A percentile compares a stretch with the other conserved stretches of the same genome.
phyloP scores from a whole-genome alignment of 805 yeast species.

The Cyberlindnera galapagoensis region DNA sequence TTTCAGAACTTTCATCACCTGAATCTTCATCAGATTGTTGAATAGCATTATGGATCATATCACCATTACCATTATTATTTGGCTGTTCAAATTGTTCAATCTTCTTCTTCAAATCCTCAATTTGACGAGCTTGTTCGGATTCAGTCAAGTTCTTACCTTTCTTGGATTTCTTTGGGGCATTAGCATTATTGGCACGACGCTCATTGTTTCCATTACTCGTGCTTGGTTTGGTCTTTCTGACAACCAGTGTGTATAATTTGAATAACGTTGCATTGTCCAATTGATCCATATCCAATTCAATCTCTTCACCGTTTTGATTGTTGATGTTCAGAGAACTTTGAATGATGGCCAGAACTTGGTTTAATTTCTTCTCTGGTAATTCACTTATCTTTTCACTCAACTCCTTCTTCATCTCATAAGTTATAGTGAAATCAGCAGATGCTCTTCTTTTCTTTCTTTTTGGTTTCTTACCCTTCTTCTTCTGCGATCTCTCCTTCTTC shows the following conservation, averaged over 20 bases:
- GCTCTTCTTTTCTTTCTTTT: constrained; percentile 27
- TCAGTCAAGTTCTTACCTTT: constrained; percentile 55
- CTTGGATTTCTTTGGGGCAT: constrained; percentile 29
- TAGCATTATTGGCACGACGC: constrained; percentile 2
- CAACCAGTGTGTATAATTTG: constrained; percentile 79
- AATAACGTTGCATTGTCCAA: constrained; percentile 77
- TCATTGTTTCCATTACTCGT: constrained; percentile 2
- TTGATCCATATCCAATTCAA: constrained; percentile 93
- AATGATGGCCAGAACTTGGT: constrained; percentile 78
- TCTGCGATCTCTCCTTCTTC: constrained; percentile 47
- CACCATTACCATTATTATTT: constrained; percentile 10
- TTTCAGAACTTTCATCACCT: constrained; percentile 56
- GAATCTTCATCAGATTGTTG: constrained; percentile 36
- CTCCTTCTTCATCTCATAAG: constrained; percentile 95
- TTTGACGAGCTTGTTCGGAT: constrained; percentile 60
- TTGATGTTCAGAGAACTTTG: constrained; percentile 64
- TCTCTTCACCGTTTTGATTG: constrained; percentile 72
- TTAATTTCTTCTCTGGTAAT: constrained; percentile 71
- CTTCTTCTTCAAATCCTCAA: constrained; percentile 66
- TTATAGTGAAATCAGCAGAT: constrained; percentile 39
- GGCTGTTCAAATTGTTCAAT: constrained; percentile 59
- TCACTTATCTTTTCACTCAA: constrained; percentile 80
- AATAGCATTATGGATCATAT: constrained; percentile 26
- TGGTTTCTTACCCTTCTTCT: constrained; percentile 38
- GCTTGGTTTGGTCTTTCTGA: constrained; percentile 32